Evolutionary conservation across 148 eudicot species (phyloP), one percentile per base, ranked within the genome.

Genomic region (Rhododendron kiyosumense): DNA sequence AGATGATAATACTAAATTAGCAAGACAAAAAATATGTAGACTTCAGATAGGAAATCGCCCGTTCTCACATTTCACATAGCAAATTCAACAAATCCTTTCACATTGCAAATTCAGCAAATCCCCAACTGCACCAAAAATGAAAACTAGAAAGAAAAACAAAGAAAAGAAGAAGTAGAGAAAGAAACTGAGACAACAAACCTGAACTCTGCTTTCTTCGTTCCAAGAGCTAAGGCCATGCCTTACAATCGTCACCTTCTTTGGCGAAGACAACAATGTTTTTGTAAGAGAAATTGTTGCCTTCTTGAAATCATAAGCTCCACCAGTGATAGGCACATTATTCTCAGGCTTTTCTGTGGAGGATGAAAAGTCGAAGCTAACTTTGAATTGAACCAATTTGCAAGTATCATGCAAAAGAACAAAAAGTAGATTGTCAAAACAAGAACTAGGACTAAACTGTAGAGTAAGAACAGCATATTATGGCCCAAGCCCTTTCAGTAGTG

Each of bases 201-300:
- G 96, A 84, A 94, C 93, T 88, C 95, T 88, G 73, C 91, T 88
- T 89, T 94, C 96, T 51, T 85, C 80, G 74, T 94, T 93, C 96
- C 96, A 94, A 63, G 95, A 89, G 91, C 96, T 94, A 52, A 93
- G 93, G 82, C 96, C 96, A 85, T 94, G 96, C 84, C 96, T 87
- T 43, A 94, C 86, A 87, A 94, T 87, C 41, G 94, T 94, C 74
- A 94, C 93, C 89, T 92, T 93, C 92, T 94, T 94, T 2, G 94
- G 93, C 26, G 92, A 88, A 81, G 91, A 51, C 48, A 93, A 82
- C 36, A 83, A 88, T 49, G 86, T 86, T 28, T 89, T 89, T 38
- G 94, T 80, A 79, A 94, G 89, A 38, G 96, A 92, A 67, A 90
- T 93, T 54, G 96, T 93, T 77, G 96, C 93, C 82, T 83, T 92